These are phyloP conservation scores for Pisolithus microcarpus DNA, from an alignment of 768 basidiomycete species.

Conservation along the genomic window DNA sequence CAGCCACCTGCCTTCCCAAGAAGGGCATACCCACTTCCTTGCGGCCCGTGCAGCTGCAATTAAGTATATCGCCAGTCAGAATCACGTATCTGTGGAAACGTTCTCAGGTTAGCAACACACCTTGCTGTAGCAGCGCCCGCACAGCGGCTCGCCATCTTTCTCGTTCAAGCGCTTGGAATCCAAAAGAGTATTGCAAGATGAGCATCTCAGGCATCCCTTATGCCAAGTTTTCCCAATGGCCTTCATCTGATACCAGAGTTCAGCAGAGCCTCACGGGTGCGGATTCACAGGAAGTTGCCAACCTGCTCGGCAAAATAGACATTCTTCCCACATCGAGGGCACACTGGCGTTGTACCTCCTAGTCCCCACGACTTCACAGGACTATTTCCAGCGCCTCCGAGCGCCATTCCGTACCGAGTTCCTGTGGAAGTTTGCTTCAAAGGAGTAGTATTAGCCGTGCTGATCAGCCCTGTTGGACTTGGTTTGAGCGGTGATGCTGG, in stretches of 20 bases:
- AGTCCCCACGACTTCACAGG: constrained; percentile 46
- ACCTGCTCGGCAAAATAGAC: constrained; percentile 88
- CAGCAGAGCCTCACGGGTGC: neutral
- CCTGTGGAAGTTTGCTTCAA: constrained; percentile 48
- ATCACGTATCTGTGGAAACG: neutral
- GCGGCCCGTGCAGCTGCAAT: constrained; percentile 60
- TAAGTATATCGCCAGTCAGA: neutral
- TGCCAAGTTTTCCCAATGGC: constrained; percentile 78
- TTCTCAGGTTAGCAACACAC: constrained; percentile 17
- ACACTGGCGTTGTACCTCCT: constrained; percentile 47
- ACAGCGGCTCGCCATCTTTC: constrained; percentile 66
- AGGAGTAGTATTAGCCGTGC: constrained; percentile 13
- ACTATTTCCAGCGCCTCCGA: constrained; percentile 36
- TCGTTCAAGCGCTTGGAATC: constrained; percentile 70
- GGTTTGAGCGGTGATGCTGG: constrained; percentile 18
- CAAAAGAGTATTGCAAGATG: constrained; percentile 59
- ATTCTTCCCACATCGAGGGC: constrained; percentile 63
- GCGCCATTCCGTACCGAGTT: constrained; percentile 56
- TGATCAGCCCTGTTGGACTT: constrained; percentile 15
- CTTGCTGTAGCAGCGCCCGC: constrained; percentile 70
- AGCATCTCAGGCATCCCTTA: constrained; percentile 70
- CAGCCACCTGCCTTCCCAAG: constrained; percentile 45
- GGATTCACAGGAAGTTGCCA: neutral
- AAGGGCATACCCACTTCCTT: constrained; percentile 70
- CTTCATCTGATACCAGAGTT: constrained; percentile 46